Evolutionary conservation across 2,329 filamentous ascomycete species (phyloP).

Genomic region (Ascomycota sp.): DNA sequence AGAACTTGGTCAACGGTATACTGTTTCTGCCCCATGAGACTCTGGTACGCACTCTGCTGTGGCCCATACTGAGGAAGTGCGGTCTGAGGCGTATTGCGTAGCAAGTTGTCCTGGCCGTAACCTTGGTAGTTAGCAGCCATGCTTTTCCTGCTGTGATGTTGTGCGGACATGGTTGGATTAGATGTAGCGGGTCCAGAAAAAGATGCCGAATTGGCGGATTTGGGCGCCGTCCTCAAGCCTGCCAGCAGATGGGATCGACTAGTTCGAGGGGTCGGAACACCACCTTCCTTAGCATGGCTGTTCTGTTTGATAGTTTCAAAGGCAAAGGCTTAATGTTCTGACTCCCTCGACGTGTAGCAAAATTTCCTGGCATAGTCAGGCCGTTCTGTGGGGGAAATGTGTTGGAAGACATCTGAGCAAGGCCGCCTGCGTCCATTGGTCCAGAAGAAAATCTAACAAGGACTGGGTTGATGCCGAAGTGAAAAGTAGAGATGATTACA

Average conservation of each 20-base stretch:
- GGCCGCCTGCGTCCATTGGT: slow-evolving; percentile 88
- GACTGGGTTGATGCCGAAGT: slow-evolving; percentile 3
- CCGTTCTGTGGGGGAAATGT: slow-evolving; percentile 50
- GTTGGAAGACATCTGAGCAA: slow-evolving; percentile 96
- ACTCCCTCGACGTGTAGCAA: slow-evolving; percentile 68
- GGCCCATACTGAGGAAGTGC: slow-evolving; percentile 28
- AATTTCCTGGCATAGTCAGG: slow-evolving; percentile 60
- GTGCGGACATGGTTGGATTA: slow-evolving; percentile 17
- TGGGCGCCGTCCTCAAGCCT: slow-evolving; percentile 81
- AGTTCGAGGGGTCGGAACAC: slow-evolving; percentile 67
- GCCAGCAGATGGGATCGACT: slow-evolving; percentile 89
- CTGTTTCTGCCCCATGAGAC: slow-evolving; percentile 19
- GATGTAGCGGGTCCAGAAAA: slow-evolving; percentile 46
- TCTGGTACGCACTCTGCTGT: slow-evolving; percentile 12
- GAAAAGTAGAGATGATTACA: neutral
- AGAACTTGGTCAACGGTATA: slow-evolving; percentile 79
- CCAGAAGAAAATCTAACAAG: slow-evolving; percentile 9
- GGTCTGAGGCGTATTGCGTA: slow-evolving; percentile 31
- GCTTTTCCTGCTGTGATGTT: slow-evolving; percentile 23
- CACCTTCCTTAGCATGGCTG: slow-evolving; percentile 44
- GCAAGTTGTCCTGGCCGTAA: slow-evolving; percentile 20
- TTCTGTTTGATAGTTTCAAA: slow-evolving; percentile 53
- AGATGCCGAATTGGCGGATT: slow-evolving; percentile 53
- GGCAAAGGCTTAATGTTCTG: slow-evolving; percentile 72
- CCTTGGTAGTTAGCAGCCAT: slow-evolving; percentile 23